Evolutionary conservation across 148 eudicot species (phyloP).

Genomic region (Mesembryanthemum crystallinum): DNA sequence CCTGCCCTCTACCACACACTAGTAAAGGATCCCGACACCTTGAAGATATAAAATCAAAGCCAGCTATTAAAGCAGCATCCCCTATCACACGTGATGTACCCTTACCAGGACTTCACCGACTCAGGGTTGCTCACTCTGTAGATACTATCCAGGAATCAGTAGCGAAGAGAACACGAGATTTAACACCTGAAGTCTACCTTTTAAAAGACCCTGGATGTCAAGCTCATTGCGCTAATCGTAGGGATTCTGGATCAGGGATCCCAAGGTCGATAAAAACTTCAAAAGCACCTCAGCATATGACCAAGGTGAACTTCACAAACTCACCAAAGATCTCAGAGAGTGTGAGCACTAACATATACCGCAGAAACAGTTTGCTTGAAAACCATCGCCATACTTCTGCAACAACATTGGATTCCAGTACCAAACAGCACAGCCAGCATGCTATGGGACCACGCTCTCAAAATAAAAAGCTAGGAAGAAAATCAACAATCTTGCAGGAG

Average conservation of each 20-base stretch:
- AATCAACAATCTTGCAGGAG: constrained; percentile 28
- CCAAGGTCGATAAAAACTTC: constrained; percentile 30
- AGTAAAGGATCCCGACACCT: constrained; percentile 23
- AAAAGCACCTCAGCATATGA: constrained; percentile 28
- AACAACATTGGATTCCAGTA: no score
- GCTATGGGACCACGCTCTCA: constrained; percentile 31
- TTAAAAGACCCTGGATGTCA: constrained; percentile 27
- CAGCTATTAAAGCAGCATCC: constrained; percentile 22
- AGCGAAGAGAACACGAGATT: constrained; percentile 34
- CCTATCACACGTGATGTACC: constrained; percentile 24
- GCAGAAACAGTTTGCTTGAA: constrained; percentile 22
- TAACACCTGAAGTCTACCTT: constrained; percentile 27
- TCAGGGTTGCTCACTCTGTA: constrained; percentile 27
- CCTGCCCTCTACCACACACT: constrained; percentile 5
- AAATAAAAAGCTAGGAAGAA: constrained; percentile 26
- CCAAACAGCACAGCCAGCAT: constrained; percentile 33
- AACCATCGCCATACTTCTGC: constrained; percentile 18
- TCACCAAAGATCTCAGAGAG: constrained; percentile 28
- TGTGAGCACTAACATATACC: constrained; percentile 39
- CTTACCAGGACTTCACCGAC: constrained; percentile 25
- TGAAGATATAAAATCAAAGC: constrained; percentile 30
- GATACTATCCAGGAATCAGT: constrained; percentile 15
- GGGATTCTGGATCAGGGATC: constrained; percentile 29
- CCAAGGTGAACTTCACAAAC: constrained; percentile 25
- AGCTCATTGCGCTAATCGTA: constrained; percentile 25